phyloP scores from a whole-genome alignment of 805 yeast genomes.

The Yarrowia sp. region DNA sequence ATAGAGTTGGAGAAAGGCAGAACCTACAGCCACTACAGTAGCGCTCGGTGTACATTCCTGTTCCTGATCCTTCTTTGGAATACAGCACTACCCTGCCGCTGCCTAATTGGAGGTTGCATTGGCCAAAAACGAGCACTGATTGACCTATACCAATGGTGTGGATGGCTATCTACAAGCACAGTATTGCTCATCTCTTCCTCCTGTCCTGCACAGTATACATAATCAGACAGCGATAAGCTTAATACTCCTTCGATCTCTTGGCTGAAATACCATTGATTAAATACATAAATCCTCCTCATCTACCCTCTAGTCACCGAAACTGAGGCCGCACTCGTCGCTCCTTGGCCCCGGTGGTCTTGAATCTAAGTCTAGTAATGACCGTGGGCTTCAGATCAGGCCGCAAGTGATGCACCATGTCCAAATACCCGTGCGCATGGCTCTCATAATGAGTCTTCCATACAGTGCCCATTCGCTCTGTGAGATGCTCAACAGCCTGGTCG shows the following conservation, averaged over 20 bases:
- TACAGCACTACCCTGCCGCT: too few species aligned
- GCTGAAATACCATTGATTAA: neutral
- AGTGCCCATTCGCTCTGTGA: constrained; percentile 11
- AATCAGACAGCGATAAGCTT: constrained; percentile 10
- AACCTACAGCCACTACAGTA: too few species aligned
- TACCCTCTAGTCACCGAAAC: neutral
- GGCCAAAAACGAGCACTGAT: too few species aligned
- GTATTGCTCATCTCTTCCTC: too few species aligned
- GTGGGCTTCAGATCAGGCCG: constrained; percentile 26
- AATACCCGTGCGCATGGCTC: constrained; percentile 24
- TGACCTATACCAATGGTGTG: too few species aligned
- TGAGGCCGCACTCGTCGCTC: constrained; percentile 2
- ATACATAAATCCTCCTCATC: neutral
- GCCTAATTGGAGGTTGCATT: too few species aligned
- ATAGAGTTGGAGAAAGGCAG: constrained; percentile 4
- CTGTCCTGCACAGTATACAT: neutral
- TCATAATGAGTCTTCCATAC: constrained; percentile 36
- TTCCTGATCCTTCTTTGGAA: too few species aligned
- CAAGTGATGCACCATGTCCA: constrained; percentile 17
- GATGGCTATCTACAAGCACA: too few species aligned
- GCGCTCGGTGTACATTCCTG: too few species aligned
- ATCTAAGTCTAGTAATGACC: constrained; percentile 19
- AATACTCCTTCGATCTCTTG: neutral
- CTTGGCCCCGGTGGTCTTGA: neutral
- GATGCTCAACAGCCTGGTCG: constrained; percentile 12